Evolutionary conservation across 257 asterid genomes (phyloP), one percentile per base, ranked within the genome.

Genomic region (Paraleonurus japonicus): DNA sequence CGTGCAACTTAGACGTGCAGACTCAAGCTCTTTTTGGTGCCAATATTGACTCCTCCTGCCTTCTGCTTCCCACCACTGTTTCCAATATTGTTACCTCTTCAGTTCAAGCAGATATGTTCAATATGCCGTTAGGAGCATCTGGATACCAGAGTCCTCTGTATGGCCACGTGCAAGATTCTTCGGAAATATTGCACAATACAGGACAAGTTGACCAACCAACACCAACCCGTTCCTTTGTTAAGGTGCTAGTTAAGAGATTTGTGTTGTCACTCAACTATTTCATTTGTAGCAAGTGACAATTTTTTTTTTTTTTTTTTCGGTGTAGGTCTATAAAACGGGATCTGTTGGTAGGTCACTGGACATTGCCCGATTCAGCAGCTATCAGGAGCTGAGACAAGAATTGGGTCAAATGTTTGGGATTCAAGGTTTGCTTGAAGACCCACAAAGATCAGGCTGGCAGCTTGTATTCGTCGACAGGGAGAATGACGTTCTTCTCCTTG

Each of bases 371-470:
- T 94, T 94, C 91, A 87, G 58, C 90, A 90, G 98, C 90, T 94
- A 91, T 72, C 82, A 89, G 76, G 98, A 94, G 94, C 90, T 94
- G 89, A 77, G 92, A 67, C 85, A 79, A 53, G 97, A 94, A 86
- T 72, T 94, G 83, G 96, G 96, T 37, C 95, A 81, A 80, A 90
- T 90, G 97, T 93, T 81, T 39, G 96, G 97, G 76, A 86, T 93
- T 30, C 88, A 88, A 78, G 98, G 98, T 82, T 85, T 93, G 83
- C 95, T 93, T 80, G 96, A 89, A 82, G 93, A 88, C 90, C 98
- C 96, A 82, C 87, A 92, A 80, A 88, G 98, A 92, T 92, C 98
- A 92, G 98, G 98, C 98, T 92, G 98, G 97, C 98, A 92, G 98
- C 98, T 92, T 92, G 97, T 92, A 92, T 92, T 92, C 67, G 97